These are phyloP conservation scores for Gypsophila paniculata DNA, from an alignment of 179 eudicot species.

Conservation along the genomic window DNA sequence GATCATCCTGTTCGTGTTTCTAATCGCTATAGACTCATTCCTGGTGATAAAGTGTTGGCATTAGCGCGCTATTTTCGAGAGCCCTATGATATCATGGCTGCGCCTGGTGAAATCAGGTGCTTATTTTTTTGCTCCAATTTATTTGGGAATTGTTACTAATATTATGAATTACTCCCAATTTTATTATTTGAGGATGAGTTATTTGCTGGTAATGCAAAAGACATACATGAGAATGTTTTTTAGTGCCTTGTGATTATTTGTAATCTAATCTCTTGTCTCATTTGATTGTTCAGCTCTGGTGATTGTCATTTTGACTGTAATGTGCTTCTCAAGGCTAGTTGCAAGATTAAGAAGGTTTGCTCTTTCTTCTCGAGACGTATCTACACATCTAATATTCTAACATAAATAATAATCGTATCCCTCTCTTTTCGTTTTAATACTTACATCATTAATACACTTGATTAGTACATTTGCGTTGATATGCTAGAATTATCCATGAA, in stretches of 20 bases:
- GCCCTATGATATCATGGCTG: conserved; percentile 18
- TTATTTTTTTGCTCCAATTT: neutral
- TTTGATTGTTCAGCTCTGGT: conserved; percentile 5
- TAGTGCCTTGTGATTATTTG: neutral
- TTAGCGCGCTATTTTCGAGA: conserved; percentile 12
- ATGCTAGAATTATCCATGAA: neutral
- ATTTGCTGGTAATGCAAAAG: too few relatives aligned
- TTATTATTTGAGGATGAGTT: too few relatives aligned
- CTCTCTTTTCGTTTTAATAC: too few relatives aligned
- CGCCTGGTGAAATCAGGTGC: conserved; percentile 16
- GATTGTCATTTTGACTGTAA: conserved; percentile 8
- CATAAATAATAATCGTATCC: too few relatives aligned
- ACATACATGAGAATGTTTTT: too few relatives aligned
- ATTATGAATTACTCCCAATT: neutral
- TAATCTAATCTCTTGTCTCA: neutral
- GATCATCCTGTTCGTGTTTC: too few relatives aligned
- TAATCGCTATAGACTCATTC: conserved; percentile 11
- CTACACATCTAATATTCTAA: neutral
- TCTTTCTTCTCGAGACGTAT: neutral
- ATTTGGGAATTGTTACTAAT: too few relatives aligned
- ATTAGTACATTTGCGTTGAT: neutral
- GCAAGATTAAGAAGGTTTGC: conserved; percentile 15
- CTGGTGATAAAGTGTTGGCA: conserved; percentile 17
- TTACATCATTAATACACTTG: neutral
- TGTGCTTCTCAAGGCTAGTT: conserved; percentile 17